phyloP scores from a whole-genome alignment of 179 eudicot species.

The Beta corolliflora region DNA sequence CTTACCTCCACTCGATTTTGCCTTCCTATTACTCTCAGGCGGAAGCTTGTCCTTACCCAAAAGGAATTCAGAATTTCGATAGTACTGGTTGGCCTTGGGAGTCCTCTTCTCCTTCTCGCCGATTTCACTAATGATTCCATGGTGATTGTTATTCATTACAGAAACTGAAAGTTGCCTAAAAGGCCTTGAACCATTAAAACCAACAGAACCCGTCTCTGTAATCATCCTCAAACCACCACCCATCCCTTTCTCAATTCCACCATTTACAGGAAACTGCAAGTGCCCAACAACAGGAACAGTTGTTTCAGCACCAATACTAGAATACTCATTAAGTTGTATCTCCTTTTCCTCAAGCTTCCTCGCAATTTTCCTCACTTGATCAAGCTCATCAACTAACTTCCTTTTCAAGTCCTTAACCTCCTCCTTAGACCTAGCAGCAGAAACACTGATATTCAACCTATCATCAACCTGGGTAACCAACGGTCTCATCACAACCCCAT shows the following conservation, averaged over 20 bases:
- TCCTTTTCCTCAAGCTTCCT: slow-evolving; percentile 51
- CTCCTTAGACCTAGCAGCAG: slow-evolving; percentile 39
- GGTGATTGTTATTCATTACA: slow-evolving; percentile 48
- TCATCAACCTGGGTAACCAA: slow-evolving; percentile 52
- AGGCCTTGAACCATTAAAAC: slow-evolving; percentile 21
- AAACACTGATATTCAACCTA: slow-evolving; percentile 61
- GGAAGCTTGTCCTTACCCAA: slow-evolving; percentile 54
- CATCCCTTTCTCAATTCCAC: slow-evolving; percentile 23
- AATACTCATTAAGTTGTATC: slow-evolving; percentile 41
- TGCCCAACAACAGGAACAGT: slow-evolving; percentile 26
- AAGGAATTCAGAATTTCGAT: slow-evolving; percentile 43
- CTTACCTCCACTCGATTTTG: slow-evolving; percentile 40
- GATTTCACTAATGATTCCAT: slow-evolving; percentile 41
- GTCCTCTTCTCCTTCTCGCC: slow-evolving; percentile 52
- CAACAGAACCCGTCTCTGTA: slow-evolving; percentile 21
- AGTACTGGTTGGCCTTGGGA: slow-evolving; percentile 43
- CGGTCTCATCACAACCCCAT: slow-evolving; percentile 33
- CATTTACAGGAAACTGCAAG: slow-evolving; percentile 38
- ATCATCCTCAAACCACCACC: slow-evolving; percentile 28
- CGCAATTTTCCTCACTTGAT: slow-evolving; percentile 37
- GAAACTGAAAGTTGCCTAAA: slow-evolving; percentile 52
- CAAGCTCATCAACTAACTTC: slow-evolving; percentile 40
- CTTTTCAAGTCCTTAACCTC: slow-evolving; percentile 37
- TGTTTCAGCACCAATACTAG: slow-evolving; percentile 21
- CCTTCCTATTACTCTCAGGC: slow-evolving; percentile 54